phyloP scores from a whole-genome alignment of 164 flowering plant species.

The Berberis thunbergii region DNA sequence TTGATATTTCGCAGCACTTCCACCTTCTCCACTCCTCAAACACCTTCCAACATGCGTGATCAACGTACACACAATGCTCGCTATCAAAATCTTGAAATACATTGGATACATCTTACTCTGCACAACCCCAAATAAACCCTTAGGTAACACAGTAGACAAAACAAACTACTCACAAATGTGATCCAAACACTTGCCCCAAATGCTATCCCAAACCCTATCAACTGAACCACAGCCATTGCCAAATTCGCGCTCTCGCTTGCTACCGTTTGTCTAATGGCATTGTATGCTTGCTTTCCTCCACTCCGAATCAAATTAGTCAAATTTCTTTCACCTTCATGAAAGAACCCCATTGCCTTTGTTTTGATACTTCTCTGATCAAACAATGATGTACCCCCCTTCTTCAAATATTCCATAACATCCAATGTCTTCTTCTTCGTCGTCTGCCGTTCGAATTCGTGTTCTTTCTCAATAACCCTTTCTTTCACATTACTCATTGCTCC shows the following conservation, averaged over 20 bases:
- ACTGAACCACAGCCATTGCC: background rate
- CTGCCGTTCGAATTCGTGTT: background rate
- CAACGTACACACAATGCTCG: conserved; percentile 30
- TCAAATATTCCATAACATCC: background rate
- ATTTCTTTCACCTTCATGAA: background rate
- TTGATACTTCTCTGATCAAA: background rate
- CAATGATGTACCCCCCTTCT: background rate
- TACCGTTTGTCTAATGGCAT: background rate
- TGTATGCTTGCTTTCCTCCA: background rate
- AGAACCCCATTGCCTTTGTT: background rate
- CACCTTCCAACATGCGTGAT: conserved; percentile 27
- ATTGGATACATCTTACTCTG: conserved; percentile 82
- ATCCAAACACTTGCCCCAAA: conserved; percentile 71
- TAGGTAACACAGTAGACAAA: conserved; percentile 37
- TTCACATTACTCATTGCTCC: background rate
- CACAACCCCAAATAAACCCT: conserved; percentile 64
- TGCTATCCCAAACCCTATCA: conserved; percentile 40
- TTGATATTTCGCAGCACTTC: conserved; percentile 26
- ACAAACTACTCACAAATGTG: conserved; percentile 61
- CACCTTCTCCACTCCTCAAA: background rate
- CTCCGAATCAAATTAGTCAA: background rate
- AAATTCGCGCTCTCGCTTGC: background rate
- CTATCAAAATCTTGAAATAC: conserved; percentile 49
- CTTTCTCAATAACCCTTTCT: background rate
- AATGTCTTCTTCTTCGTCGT: background rate